A percentile compares a stretch with the other conserved stretches of the same genome.
Evolutionary conservation across 495 filamentous ascomycete genomes (phyloP).

Genomic region (Tuber magnatum): DNA sequence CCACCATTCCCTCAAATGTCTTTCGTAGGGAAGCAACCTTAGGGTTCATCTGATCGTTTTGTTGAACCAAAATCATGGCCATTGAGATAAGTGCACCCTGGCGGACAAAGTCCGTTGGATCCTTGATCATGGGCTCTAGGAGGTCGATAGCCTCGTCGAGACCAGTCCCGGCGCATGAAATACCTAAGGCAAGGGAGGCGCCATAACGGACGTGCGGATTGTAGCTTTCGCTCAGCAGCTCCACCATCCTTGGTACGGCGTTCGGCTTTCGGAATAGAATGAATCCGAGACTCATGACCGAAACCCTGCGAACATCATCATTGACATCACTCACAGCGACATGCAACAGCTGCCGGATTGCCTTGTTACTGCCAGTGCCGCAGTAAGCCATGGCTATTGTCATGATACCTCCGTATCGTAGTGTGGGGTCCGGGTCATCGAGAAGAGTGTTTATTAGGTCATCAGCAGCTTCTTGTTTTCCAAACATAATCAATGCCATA

Average conservation of each 20-base stretch:
- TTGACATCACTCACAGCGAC: constrained; percentile 97
- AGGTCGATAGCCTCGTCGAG: constrained; percentile 95
- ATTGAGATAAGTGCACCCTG: constrained; percentile 93
- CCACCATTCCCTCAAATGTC: constrained; percentile 79
- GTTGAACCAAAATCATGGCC: constrained; percentile 96
- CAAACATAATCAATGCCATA: constrained; percentile 98
- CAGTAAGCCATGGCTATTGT: constrained; percentile 97
- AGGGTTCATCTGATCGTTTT: constrained; percentile 92
- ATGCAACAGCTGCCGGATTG: constrained; percentile 92
- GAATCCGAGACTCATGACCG: constrained; percentile 98
- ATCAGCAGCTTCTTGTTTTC: constrained; percentile 88
- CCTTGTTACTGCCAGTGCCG: constrained; percentile 96
- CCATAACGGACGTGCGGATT: constrained; percentile 98
- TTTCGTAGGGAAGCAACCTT: constrained; percentile 76
- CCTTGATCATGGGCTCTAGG: constrained; percentile 98
- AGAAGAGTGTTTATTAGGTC: constrained; percentile 87
- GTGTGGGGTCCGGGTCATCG: constrained; percentile 83
- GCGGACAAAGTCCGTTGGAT: constrained; percentile 95
- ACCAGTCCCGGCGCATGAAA: constrained; percentile 94
- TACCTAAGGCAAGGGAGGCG: constrained; percentile 95
- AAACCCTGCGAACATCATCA: constrained; percentile 90
- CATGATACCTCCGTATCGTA: constrained; percentile 97
- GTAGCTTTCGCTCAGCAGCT: constrained; percentile 93
- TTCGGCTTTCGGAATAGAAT: constrained; percentile 97
- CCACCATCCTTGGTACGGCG: constrained; percentile 98